A percentile compares a stretch with the other conserved stretches of the same genome.
phyloP scores from a whole-genome alignment of 331 rosid species.

The Erythrophleum ivorense region DNA sequence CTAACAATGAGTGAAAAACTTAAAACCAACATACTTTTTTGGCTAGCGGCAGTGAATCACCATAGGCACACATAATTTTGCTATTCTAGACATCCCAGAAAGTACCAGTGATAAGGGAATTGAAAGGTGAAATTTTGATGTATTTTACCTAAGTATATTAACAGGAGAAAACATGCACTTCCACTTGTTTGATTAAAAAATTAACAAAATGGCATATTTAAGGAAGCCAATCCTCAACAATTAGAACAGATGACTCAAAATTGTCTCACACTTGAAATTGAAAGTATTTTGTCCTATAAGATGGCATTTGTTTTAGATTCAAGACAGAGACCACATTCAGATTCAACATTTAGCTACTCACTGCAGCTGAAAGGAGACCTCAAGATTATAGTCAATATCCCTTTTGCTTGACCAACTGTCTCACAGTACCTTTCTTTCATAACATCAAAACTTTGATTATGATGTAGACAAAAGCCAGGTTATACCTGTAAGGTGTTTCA shows the following conservation, averaged over 20 bases:
- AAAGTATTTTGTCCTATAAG: conserved; percentile 9
- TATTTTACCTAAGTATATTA: background rate
- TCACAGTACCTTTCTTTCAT: conserved; percentile 7
- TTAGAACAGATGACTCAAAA: conserved; percentile 17
- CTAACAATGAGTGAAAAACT: conserved; percentile 11
- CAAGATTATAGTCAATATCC: conserved; percentile 19
- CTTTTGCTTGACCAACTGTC: conserved; percentile 28
- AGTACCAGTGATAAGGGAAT: conserved; percentile 18
- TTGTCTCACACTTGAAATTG: conserved; percentile 24
- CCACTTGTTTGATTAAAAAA: conserved; percentile 20
- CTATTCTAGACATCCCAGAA: conserved; percentile 13
- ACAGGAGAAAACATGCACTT: conserved; percentile 29
- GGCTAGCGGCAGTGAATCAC: background rate
- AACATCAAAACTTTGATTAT: conserved; percentile 29
- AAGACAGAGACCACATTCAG: conserved; percentile 22
- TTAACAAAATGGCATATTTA: conserved; percentile 25
- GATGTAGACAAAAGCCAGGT: conserved; percentile 40
- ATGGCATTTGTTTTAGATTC: conserved; percentile 23
- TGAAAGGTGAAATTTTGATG: conserved; percentile 16
- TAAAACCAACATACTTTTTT: background rate
- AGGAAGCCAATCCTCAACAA: conserved; percentile 8
- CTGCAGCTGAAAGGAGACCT: conserved; percentile 33
- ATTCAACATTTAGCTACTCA: conserved; percentile 17
- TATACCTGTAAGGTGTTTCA: conserved; percentile 83
- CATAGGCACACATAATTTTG: conserved; percentile 2